Evolutionary conservation across 1,284 basidiomycete genomes (phyloP), one percentile per base, ranked within the genome.

Genomic region (Trametes sp.): DNA sequence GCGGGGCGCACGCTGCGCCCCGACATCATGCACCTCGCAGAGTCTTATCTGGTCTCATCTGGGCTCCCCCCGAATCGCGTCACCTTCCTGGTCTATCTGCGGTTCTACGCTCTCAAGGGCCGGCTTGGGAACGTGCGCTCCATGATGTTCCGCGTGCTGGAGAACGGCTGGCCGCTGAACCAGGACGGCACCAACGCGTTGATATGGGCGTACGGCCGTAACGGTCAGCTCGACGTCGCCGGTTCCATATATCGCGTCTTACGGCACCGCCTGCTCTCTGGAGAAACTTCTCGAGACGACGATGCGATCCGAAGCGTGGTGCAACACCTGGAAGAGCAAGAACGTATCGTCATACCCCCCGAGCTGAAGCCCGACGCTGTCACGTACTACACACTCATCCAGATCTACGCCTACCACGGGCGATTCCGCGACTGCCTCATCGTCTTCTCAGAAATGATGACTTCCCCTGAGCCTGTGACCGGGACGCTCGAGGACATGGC

Each of bases 371-470:
- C 92, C 8, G 83, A 92, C 70, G 77, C 81, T 23, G 75, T 86
- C 58, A 92, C 91, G 11, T 96, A 88, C 74, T 87, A 84, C 19
- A 76, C 80, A n/a, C 77, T 93, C 70, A 82, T 94, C 53, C 89
- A 92, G 70, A 76, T 80, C 9, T 81, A 89, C 72, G 83, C 91
- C 2, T 89, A 89, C 71, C 83, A 87, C 57, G 93, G 94, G 6
- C 79, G 92, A 67, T 81, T 95, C 56, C 72, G 76, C 26, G 77
- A 80, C 4, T 82, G 86, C 0, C 77, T 95, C 49, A 74, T 78
- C 5, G 79, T 88, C 56, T 88, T 95, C 72, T 77, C 83, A 48
- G 89, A 94, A 63, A 91, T 95, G 88, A 74, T 94, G 36, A 79
- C 83, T 8, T 75, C 81, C 13, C 74, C 81, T 23, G 78, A 82